Percentiles rank a stretch among this genome's conserved stretches.
phyloP scores from a whole-genome alignment of 768 basidiomycete species.

The Russula lepida region DNA sequence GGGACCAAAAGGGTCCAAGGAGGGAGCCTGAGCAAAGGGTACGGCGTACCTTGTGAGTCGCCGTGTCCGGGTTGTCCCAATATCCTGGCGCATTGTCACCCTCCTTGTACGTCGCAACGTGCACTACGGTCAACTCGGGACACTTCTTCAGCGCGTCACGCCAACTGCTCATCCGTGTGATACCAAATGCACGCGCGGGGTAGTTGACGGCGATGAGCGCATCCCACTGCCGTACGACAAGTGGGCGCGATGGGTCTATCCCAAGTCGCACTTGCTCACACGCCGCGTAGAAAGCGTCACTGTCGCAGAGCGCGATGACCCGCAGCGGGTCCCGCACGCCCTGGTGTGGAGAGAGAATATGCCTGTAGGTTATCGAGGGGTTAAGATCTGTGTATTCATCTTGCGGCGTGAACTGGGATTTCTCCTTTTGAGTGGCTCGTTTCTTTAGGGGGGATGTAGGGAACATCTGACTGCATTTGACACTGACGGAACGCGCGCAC shows the following conservation, averaged over 20 bases:
- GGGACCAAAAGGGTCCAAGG: no score
- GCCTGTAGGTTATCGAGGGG: constrained; percentile 71
- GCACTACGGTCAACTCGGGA: constrained; percentile 75
- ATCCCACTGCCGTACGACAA: constrained; percentile 86
- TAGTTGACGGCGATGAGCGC: constrained; percentile 92
- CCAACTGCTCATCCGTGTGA: constrained; percentile 82
- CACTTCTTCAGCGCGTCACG: constrained; percentile 81
- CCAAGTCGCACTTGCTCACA: constrained; percentile 81
- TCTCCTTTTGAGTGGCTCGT: constrained; percentile 4
- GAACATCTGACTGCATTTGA: background rate
- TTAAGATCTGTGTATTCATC: constrained; percentile 50
- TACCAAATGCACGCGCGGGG: constrained; percentile 85
- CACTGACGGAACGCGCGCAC: background rate
- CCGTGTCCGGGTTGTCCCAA: constrained; percentile 81
- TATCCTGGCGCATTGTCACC: constrained; percentile 84
- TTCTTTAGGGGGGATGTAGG: constrained; percentile 14
- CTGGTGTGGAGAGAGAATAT: constrained; percentile 57
- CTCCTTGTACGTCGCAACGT: constrained; percentile 92
- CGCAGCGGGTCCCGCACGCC: constrained; percentile 71
- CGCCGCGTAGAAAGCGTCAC: constrained; percentile 77
- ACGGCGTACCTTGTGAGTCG: constrained; percentile 94
- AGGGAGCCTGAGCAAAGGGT: no score
- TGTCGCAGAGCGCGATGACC: constrained; percentile 84
- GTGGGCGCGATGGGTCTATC: constrained; percentile 49
- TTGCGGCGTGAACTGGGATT: constrained; percentile 8